These are phyloP conservation scores for Scheffersomyces amazonensis DNA, from an alignment of 805 yeast genomes.

Conservation along the genomic window DNA sequence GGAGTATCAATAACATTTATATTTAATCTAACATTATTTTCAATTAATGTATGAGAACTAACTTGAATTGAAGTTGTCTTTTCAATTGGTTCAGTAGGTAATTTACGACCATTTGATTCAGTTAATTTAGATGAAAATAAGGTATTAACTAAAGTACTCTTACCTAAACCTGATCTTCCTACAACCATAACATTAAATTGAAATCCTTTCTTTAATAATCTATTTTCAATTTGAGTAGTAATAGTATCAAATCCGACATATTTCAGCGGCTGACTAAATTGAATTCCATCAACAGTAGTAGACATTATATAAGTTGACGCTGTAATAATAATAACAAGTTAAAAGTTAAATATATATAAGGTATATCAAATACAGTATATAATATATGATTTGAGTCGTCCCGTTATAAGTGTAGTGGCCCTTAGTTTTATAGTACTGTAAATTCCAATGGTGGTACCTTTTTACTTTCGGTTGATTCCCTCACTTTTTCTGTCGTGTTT, in stretches of 20 bases:
- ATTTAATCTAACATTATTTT: slow-evolving; percentile 83
- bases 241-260: slow-evolving; percentile 97
- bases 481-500: too few relatives aligned
- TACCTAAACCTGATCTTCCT: slow-evolving; percentile 89
- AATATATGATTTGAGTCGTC: too few relatives aligned
- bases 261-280: slow-evolving; percentile 53
- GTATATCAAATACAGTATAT: too few relatives aligned
- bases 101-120: slow-evolving; percentile 68
- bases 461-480: too few relatives aligned
- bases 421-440: too few relatives aligned
- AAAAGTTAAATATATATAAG: too few relatives aligned
- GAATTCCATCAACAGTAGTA: neutral
- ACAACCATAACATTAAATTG: slow-evolving; percentile 93
- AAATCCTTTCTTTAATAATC: slow-evolving; percentile 88
- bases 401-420: too few relatives aligned
- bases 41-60: slow-evolving; percentile 66
- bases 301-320: neutral
- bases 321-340: too few relatives aligned
- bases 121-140: slow-evolving; percentile 81
- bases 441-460: too few relatives aligned
- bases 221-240: slow-evolving; percentile 90
- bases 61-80: slow-evolving; percentile 84
- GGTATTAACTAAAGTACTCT: slow-evolving; percentile 88
- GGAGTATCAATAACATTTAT: slow-evolving; percentile 94
- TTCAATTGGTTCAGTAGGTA: slow-evolving; percentile 67